These are phyloP conservation scores for Puccinia horiana DNA, from an alignment of 1,284 basidiomycete genomes.

Conservation along the genomic window DNA sequence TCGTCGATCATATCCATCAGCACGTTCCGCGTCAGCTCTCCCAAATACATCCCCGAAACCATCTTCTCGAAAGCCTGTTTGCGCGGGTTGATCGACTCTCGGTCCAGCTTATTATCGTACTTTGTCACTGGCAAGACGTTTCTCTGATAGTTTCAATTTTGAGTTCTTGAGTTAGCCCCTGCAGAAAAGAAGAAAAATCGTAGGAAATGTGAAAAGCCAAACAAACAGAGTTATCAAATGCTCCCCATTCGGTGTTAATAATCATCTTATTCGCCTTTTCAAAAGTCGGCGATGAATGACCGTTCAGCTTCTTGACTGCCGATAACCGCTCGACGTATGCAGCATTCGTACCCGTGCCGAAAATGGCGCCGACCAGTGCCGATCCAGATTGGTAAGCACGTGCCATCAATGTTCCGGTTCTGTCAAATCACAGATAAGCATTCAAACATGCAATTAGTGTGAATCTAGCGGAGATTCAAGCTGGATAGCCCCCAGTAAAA, in stretches of 20 bases:
- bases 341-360: constrained; percentile 97
- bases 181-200: neutral
- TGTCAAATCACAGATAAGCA: constrained; percentile 63
- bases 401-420: constrained; percentile 89
- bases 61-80: constrained; percentile 97
- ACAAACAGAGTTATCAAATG: constrained; percentile 81
- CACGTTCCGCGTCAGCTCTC: constrained; percentile 85
- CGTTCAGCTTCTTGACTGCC: constrained; percentile 75
- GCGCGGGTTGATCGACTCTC: constrained; percentile 87
- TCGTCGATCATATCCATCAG: constrained; percentile 81
- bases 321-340: constrained; percentile 87
- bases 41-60: constrained; percentile 96
- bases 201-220: neutral
- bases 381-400: constrained; percentile 87
- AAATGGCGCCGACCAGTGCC: constrained; percentile 86
- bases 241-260: constrained; percentile 97
- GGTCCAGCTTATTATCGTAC: constrained; percentile 90
- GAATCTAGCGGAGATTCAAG: neutral
- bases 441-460: neutral
- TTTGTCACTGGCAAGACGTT: constrained; percentile 82
- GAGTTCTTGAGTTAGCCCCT: neutral
- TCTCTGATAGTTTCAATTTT: constrained; percentile 64
- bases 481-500: neutral
- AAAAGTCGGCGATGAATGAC: constrained; percentile 58
- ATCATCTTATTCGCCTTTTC: constrained; percentile 68